Evolutionary conservation across 78 protist genomes (phyloP), one percentile per base, ranked within the genome.

Genomic region (Capsaspora owczarzaki): DNA sequence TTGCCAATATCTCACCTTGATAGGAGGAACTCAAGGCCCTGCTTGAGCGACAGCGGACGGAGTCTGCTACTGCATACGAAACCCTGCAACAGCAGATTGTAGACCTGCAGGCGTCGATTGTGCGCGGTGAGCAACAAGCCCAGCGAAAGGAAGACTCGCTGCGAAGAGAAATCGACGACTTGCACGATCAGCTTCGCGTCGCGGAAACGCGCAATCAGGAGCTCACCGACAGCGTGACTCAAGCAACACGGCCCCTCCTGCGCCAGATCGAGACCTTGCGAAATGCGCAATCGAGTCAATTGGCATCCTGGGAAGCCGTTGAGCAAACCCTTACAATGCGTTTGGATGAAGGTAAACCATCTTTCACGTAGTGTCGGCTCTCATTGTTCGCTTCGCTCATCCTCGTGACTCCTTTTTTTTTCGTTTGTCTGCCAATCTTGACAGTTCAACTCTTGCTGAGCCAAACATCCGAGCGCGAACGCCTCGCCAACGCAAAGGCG

Each of bases 231-330:
- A 63, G 41, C 41, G 72, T 63, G 72, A 22, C 72, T 16, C 43
- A 33, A 23, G 72, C 72, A 2, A 63, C 72, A 41, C 72, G 41
- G 38, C 72, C 72, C 23, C 72, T 63, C 42, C 40, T 63, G 72
- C 72, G 72, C 25, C 72, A 63, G 41, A 29, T 63, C 23, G 72
- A 63, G 41, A 35, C 33, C 35, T 41, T 63, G 10, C 43, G 41
- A 8, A 35, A 35, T 2, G 41, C 72, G 72, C 72, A 63, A 35
- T 16, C 66, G 33, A 29, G 25, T 3, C 66, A 56, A 29, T 29
- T 25, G 66, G 20, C 29, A 3, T 16, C 66, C 20, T 56, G 66
- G 66, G 66, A 56, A 12, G 33, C 33, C 35, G n/a, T 12, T 16
- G 66, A 56, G n/a, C 25, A 4, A 29, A 2, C 66, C 29, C 66